Conservation (phyloP, 2,329 filamentous ascomycete genomes). For the Neofusicoccum sp. region DNA sequence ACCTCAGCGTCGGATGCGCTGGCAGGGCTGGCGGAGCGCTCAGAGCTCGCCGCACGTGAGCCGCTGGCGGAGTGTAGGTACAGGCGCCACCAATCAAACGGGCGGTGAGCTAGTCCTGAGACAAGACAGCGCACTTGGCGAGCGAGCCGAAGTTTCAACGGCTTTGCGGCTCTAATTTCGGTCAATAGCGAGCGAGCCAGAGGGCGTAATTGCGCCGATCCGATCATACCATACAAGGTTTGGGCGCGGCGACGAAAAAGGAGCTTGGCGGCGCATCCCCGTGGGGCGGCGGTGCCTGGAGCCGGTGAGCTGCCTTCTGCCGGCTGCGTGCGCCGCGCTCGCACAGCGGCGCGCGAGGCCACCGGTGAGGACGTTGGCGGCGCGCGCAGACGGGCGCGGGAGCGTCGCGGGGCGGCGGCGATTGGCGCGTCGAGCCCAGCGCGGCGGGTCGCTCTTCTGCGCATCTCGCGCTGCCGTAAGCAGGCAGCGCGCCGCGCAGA, state of each 20-base stretch:
- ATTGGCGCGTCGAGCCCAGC: slow-evolving; percentile 10
- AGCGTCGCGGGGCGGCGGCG: not conserved
- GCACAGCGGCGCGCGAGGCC: not conserved
- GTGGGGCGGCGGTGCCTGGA: not conserved
- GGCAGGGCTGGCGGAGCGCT: not conserved
- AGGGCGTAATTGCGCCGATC: slow-evolving; percentile 14
- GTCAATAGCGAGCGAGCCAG: slow-evolving; percentile 10
- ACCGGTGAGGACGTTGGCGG: not conserved
- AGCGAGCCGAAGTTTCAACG: slow-evolving; percentile 11
- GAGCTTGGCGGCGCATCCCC: not conserved
- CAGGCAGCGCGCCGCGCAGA: not conserved
- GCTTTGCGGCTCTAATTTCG: slow-evolving; percentile 16
- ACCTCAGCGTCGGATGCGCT: slow-evolving; percentile 1
- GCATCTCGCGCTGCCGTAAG: slow-evolving; percentile 11
- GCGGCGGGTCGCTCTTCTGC: slow-evolving; percentile 7
- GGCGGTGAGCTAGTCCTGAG: slow-evolving; percentile 16
- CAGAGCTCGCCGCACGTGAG: slow-evolving; percentile 4
- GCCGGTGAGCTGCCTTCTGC: slow-evolving; percentile 9
- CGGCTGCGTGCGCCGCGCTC: not conserved
- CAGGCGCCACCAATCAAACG: slow-evolving; percentile 12
- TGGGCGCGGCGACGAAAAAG: not conserved
- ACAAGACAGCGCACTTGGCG: slow-evolving; percentile 7
- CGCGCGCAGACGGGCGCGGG: slow-evolving; percentile 4
- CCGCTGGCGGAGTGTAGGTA: not conserved
- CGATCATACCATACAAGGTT: slow-evolving; percentile 9